Evolutionary conservation across 768 basidiomycete species (phyloP), one percentile per base, ranked within the genome.

Genomic region (Calocera viscosa): DNA sequence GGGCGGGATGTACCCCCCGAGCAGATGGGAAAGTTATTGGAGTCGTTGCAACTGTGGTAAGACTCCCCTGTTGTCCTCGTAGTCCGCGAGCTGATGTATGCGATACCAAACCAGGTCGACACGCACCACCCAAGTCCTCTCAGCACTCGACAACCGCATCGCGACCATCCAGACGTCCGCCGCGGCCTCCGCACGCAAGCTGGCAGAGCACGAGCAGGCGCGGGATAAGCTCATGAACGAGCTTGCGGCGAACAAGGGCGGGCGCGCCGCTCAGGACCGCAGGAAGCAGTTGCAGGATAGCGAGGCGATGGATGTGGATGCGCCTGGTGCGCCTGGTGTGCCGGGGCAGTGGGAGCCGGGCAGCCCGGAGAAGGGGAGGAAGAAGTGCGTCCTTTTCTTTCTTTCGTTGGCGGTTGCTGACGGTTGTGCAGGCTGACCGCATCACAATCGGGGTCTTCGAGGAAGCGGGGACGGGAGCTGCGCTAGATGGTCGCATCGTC

Each of bases 1-100:
- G 95, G 95, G 0, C 78, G 95, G 66, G 95, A 99, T 76, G 78
- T 98, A n/a, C 87, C 87, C 64, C 87, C 88, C 0, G 86, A 84
- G 11, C 84, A 84, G 72, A 74, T 89, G 26, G 84, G 86, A 68
- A 76, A 76, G 24, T 74, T 92, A 1, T 75, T 90, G 47, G 77
- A 77, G 0, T 84, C 88, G 0, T 77, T 91, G 53, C 78, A 84
- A 68, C 80, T 84, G 68, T 91, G 90, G 89, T 88, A 53, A 68
- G 84, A 64, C n/a, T n/a, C 40, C 28, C 2, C 35, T 38, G 19
- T 39, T 40, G 30, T 26, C 67, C 60, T 28, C 64, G 32, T 34
- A 30, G 22, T 63, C 0, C 33, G 11, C 5, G 28, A 64, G 7
- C n/a, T 64, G 49, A n/a, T 60, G 49, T 26, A 8, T 49, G 64